These are phyloP conservation scores for Plantago elongata DNA, from an alignment of 257 asterid genomes.

Conservation along the genomic window DNA sequence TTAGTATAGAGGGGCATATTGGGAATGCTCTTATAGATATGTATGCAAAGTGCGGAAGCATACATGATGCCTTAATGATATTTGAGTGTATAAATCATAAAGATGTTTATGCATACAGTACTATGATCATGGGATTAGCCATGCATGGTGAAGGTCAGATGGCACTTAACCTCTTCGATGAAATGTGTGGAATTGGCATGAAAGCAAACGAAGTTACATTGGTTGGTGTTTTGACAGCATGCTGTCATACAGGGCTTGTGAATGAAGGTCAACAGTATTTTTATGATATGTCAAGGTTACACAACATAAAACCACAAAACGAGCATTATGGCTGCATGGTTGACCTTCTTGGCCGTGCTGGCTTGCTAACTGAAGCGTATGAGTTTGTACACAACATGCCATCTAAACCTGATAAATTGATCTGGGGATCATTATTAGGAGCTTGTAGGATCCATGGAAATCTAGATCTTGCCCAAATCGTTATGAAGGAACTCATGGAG, in stretches of 20 bases:
- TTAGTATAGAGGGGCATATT: constrained; percentile 18
- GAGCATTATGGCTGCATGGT: constrained; percentile 73
- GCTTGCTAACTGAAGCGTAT: constrained; percentile 53
- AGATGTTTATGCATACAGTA: constrained; percentile 65
- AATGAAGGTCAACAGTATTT: constrained; percentile 46
- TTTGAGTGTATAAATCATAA: constrained; percentile 28
- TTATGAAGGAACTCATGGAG: constrained; percentile 45
- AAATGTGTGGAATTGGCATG: constrained; percentile 42
- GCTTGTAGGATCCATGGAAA: constrained; percentile 46
- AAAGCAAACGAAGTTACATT: constrained; percentile 56
- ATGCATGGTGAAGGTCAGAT: constrained; percentile 51
- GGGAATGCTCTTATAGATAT: constrained; percentile 47
- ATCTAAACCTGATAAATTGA: neutral
- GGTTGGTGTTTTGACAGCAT: constrained; percentile 56
- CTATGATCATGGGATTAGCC: constrained; percentile 66
- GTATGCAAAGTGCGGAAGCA: constrained; percentile 45
- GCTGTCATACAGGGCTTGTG: constrained; percentile 60
- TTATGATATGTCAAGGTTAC: constrained; percentile 40
- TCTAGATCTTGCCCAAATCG: constrained; percentile 48
- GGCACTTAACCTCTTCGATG: constrained; percentile 42
- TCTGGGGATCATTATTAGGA: constrained; percentile 66
- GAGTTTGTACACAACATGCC: constrained; percentile 41
- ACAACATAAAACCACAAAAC: constrained; percentile 44
- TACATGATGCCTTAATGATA: constrained; percentile 20
- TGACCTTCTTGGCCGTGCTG: constrained; percentile 47